Conservation (phyloP, 2,329 filamentous ascomycete species). For the Exophiala phaeomuriformis region DNA sequence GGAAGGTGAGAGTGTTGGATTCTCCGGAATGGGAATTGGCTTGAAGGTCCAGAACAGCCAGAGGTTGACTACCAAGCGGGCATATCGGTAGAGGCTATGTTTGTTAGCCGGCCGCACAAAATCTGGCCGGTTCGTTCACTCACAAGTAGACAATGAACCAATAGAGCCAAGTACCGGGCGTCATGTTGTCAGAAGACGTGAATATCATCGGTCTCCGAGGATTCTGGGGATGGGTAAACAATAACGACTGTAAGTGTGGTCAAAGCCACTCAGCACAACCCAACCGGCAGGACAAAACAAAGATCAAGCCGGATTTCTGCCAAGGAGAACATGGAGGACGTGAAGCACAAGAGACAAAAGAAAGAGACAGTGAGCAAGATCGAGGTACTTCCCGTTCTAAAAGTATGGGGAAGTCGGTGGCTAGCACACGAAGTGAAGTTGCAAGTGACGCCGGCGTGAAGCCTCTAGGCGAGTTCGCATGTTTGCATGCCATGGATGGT, state of each 20-base stretch:
- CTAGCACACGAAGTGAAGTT: conserved; percentile 7
- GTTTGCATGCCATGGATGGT: conserved; percentile 16
- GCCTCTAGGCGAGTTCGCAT: conserved; percentile 13
- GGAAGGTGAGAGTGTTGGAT: conserved; percentile 68
- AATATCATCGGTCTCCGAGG: conserved; percentile 9
- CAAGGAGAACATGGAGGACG: conserved; percentile 19
- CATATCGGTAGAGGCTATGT: conserved; percentile 74
- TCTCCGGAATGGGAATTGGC: conserved; percentile 72
- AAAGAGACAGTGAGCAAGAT: conserved; percentile 17
- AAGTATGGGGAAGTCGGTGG: conserved; percentile 22
- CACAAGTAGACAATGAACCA: conserved; percentile 39
- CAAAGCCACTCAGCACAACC: conserved; percentile 19
- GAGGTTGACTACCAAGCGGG: conserved; percentile 77
- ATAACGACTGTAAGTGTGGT: conserved; percentile 28
- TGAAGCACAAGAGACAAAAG: conserved; percentile 21
- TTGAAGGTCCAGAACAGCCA: conserved; percentile 80
- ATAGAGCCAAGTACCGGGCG: conserved; percentile 13
- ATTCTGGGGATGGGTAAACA: conserved; percentile 9
- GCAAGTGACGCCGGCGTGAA: conserved; percentile 8
- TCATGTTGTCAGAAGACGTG: conserved; percentile 9
- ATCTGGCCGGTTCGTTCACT: conserved; percentile 22
- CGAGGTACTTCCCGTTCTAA: conserved; percentile 16
- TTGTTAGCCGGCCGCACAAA: conserved; percentile 6
- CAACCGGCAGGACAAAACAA: conserved; percentile 15
- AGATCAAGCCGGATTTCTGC: conserved; percentile 18